phyloP scores from a whole-genome alignment of 2,329 filamentous ascomycete genomes.

The Neobulgaria alba region DNA sequence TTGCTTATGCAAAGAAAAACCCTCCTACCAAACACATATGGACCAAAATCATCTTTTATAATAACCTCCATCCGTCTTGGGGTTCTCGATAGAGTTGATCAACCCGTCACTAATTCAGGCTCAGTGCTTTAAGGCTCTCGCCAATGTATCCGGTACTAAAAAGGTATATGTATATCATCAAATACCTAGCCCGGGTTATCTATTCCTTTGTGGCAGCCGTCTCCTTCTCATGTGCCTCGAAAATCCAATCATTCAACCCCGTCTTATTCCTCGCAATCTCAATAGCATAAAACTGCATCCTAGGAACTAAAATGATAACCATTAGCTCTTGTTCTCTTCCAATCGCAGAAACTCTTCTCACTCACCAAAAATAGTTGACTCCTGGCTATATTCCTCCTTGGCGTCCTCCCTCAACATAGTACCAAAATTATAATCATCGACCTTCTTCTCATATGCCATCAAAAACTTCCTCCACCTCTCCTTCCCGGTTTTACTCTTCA shows the following conservation, averaged over 20 bases:
- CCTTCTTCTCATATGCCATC: slow-evolving; percentile 83
- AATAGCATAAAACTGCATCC: slow-evolving; percentile 77
- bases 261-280: slow-evolving; percentile 72
- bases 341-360: slow-evolving; percentile 1
- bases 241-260: slow-evolving; percentile 95
- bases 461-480: slow-evolving; percentile 92
- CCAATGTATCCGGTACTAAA: too few species aligned
- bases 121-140: too few species aligned
- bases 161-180: too few species aligned
- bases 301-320: slow-evolving; percentile 35
- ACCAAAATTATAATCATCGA: slow-evolving; percentile 98
- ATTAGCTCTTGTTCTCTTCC: slow-evolving; percentile 6
- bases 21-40: too few species aligned
- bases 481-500: slow-evolving; percentile 97
- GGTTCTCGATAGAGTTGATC: too few species aligned
- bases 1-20: too few species aligned
- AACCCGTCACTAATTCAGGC: too few species aligned
- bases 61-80: too few species aligned
- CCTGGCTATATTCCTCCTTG: slow-evolving; percentile 75
- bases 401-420: slow-evolving; percentile 78
- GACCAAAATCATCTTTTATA: too few species aligned
- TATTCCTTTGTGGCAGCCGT: slow-evolving; percentile 21
- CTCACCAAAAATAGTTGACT: slow-evolving; percentile 86
- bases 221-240: slow-evolving; percentile 67
- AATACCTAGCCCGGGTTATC: too few species aligned